These are phyloP conservation scores for Xylaria intraflava DNA, from an alignment of 495 filamentous ascomycete species.

Conservation along the genomic window DNA sequence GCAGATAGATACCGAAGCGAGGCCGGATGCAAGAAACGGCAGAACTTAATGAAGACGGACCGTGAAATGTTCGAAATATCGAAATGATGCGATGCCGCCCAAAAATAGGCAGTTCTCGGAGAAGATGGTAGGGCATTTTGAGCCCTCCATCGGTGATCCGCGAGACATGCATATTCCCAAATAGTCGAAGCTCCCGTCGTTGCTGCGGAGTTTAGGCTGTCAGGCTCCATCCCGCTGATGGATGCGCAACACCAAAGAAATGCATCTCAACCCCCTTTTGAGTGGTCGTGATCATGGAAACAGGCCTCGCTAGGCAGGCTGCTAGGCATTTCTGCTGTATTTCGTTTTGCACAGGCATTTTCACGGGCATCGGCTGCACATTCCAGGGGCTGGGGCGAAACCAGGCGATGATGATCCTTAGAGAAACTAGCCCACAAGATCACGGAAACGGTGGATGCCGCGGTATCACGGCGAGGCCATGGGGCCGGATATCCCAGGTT, in stretches of 20 bases:
- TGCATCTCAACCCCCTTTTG: not conserved
- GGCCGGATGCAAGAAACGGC: not conserved
- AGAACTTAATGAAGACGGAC: not conserved
- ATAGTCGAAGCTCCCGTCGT: too few relatives aligned
- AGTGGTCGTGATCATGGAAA: too few relatives aligned
- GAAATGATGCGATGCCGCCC: not conserved
- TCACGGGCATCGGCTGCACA: not conserved
- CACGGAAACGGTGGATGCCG: not conserved
- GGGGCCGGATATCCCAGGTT: not conserved
- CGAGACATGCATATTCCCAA: constrained; percentile 13
- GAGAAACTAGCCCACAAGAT: not conserved
- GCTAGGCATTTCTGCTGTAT: not conserved
- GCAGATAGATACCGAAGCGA: not conserved
- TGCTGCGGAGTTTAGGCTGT: too few relatives aligned
- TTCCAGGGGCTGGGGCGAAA: not conserved
- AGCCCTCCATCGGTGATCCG: constrained; percentile 6
- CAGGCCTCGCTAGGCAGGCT: constrained; percentile 1
- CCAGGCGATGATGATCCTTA: too few relatives aligned
- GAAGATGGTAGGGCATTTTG: not conserved
- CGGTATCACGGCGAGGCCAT: not conserved
- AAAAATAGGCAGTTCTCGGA: not conserved
- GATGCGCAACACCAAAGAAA: not conserved
- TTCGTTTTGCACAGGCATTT: not conserved
- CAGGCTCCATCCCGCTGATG: not conserved
- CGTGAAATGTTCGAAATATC: not conserved